These are phyloP conservation scores for Polyrhizophydium stewartii DNA, from an alignment of 371 early-diverging fungal genomes.

Conservation along the genomic window DNA sequence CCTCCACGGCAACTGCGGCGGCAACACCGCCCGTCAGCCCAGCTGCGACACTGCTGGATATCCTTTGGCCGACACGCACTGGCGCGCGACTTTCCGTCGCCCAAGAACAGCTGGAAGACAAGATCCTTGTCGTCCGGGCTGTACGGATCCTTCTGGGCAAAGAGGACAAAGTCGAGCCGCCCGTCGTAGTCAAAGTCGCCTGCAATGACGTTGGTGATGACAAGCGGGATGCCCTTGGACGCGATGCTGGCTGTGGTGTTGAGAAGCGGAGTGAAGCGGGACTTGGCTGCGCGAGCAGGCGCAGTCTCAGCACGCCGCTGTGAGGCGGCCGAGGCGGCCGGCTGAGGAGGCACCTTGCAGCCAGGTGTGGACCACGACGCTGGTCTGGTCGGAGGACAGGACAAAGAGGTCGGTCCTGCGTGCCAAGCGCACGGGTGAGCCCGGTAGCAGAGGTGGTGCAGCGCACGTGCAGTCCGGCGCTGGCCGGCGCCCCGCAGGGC, in stretches of 20 bases:
- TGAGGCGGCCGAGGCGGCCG: no score
- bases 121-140: slow-evolving; percentile 44
- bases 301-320: no score
- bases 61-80: slow-evolving; percentile 30
- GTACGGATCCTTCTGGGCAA: slow-evolving; percentile 50
- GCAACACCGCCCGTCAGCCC: neutral
- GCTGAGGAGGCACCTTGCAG: slow-evolving; percentile 29
- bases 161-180: slow-evolving; percentile 71
- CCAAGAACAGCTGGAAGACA: slow-evolving; percentile 62
- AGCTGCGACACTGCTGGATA: neutral
- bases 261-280: neutral
- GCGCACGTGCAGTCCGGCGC: no score
- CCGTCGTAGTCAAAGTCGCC: slow-evolving; percentile 88
- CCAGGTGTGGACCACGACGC: slow-evolving; percentile 68
- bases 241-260: neutral
- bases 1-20: slow-evolving; percentile 4
- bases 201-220: slow-evolving; percentile 72
- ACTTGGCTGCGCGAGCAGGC: no score
- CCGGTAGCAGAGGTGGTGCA: no score
- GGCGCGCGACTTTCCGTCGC: slow-evolving; percentile 64
- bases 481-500: no score
- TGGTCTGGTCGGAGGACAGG: slow-evolving; percentile 57
- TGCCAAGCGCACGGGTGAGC: no score
- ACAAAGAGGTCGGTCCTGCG: slow-evolving; percentile 75
- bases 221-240: neutral